Evolutionary conservation across 805 yeast species (phyloP), one percentile per base, ranked within the genome.

Genomic region (Cyberlindnera mrakii): DNA sequence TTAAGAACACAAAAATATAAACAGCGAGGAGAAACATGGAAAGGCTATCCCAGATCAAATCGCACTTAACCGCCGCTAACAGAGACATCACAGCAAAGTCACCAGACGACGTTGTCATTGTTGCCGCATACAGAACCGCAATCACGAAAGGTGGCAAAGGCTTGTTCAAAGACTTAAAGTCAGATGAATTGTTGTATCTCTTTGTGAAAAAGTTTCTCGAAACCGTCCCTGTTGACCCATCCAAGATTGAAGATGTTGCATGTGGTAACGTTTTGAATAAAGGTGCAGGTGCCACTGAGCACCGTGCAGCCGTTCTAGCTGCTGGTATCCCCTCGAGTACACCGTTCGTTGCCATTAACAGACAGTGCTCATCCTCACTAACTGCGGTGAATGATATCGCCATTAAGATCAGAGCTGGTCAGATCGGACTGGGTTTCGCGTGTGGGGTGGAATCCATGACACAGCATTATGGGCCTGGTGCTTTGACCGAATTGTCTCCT

Each of bases 361-460:
- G 98, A 67, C 97, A 90, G 64, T 91, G 98, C 65, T 87, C 96
- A 7, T 85, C 96, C 3, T 97, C 97, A 23, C 72, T 91, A 57
- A 85, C 89, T 76, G 95, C 96, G 13, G 78, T 90, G 31, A 82
- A 85, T 58, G 93, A 86, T 60, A 77, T 91, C 54, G 96, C 96
- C 52, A 86, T 84, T 69, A 87, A 86, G 68, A 90, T 91, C 60
- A 71, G 72, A 54, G 68, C 77, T 46, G 97, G 97, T 34, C 96
- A 90, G 72, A 89, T 91, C 56, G 86, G 80, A 52, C 74, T 91
- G 56, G 98, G 98, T 44, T 70, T 91, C 42, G 98, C 93, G 18
- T 82, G 82, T 37, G 98, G 98, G 58, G 96, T 82, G 39, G 98
- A 90, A 69, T 82, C 95, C 53, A 91, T 91, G 98, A 75, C 95